Evolutionary conservation across 2,329 filamentous ascomycete genomes (phyloP).

Genomic region (Clarireedia paspali): DNA sequence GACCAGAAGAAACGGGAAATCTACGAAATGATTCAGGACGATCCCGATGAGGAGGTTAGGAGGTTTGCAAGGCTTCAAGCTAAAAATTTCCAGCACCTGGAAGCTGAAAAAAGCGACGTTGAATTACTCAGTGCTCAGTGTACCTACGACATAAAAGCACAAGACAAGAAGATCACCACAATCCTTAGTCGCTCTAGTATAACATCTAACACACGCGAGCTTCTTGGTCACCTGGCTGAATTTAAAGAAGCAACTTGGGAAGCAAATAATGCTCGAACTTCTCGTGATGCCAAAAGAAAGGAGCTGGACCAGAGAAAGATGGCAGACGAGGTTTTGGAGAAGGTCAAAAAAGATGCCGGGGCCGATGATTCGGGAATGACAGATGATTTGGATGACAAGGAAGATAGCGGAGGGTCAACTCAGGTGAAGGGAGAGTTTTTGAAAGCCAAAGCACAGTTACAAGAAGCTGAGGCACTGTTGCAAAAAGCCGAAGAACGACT

Average conservation of each 20-base stretch:
- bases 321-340: not conserved
- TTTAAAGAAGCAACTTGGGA: conserved; percentile 2
- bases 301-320: not conserved
- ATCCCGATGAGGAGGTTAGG: conserved; percentile 9
- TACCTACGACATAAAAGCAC: conserved; percentile 8
- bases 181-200: not conserved
- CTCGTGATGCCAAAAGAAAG: conserved; percentile 1
- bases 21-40: conserved; percentile 10
- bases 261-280: not conserved
- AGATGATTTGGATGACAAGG: not conserved
- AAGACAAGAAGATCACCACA: conserved; percentile 5
- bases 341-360: not conserved
- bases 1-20: conserved; percentile 7
- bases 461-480: not conserved
- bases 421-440: not conserved
- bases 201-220: not conserved
- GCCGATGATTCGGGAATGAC: not conserved
- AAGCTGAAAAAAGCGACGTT: conserved; percentile 8
- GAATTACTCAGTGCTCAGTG: conserved; percentile 8
- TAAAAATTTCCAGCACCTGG: conserved; percentile 9
- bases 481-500: not conserved
- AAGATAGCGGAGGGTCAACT: not conserved
- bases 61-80: conserved; percentile 9
- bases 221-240: conserved; percentile 7
- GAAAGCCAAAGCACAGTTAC: not conserved